Evolutionary conservation across 1,284 basidiomycete genomes (phyloP), one percentile per base, ranked within the genome.

Genomic region (Exobasidium rhododendri): DNA sequence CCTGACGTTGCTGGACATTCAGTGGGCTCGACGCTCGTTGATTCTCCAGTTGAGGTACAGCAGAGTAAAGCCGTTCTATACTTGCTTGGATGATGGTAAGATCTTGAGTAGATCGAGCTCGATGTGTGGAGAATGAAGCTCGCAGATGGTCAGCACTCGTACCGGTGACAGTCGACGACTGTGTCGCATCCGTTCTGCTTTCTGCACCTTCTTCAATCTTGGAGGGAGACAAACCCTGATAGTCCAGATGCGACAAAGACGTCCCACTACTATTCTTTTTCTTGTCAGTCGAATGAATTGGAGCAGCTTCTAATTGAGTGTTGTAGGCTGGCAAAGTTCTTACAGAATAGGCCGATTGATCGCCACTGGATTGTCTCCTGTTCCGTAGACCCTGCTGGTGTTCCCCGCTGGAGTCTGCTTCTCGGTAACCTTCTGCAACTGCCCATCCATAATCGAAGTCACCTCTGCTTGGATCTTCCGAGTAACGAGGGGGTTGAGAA

Each of bases 21-120:
- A 28, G 47, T 14, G 47, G n/a, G 47, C 47, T 28, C 17, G 35
- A 40, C 30, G 20, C 61, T 24, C 71, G 66, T 64, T 73, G 71
- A 52, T 73, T 63, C 51, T 59, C 47, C 35, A 73, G 58, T 55
- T 69, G 71, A 43, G 71, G 71, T 56, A 71, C 66, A 50, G 66
- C 69, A 26, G 52, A 57, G 17, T 68, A 67, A 11, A 73, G 57
- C n/a, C 63, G 62, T 13, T 70, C 69, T 57, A 71, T 73, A 32
- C 69, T 66, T 51, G 56, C 64, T 49, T 71, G 62, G 26, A 71
- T 62, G 58, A 73, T 51, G n/a, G 56, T 61, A 6, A 73, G 65
- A 26, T 73, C 71, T 46, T 71, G 58, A 43, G 63, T 64, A 2
- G 70, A 63, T 24, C 70, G 62, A 7, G 71, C 69, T 3, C 59